These are phyloP conservation scores for Hanseniaspora occidentalis DNA, from an alignment of 805 yeast genomes.

Conservation along the genomic window DNA sequence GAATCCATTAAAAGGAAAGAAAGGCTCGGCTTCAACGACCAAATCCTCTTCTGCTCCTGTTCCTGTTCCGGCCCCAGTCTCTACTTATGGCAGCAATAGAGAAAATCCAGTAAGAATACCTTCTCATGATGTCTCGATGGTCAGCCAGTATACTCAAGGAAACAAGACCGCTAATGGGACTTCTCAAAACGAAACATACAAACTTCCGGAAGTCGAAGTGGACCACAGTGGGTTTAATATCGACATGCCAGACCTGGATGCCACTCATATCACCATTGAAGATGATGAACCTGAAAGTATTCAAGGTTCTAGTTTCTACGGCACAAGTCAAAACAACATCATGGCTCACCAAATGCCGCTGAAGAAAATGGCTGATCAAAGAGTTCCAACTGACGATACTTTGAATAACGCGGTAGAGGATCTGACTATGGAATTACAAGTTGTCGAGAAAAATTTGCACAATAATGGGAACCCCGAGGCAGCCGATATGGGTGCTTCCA, in stretches of 20 bases:
- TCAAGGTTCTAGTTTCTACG: not conserved
- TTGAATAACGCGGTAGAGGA: not conserved
- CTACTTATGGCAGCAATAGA: no score
- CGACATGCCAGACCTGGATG: constrained; percentile 7
- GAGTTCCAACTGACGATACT: not conserved
- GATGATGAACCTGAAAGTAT: not conserved
- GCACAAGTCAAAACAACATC: not conserved
- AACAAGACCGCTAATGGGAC: not conserved
- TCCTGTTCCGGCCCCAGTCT: no score
- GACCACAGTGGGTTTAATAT: constrained; percentile 4
- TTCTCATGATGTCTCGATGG: no score
- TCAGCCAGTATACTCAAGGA: no score
- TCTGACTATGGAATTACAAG: not conserved
- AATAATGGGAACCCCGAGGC: not conserved
- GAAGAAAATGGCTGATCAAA: no score
- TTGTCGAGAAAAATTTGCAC: not conserved
- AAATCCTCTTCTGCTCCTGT: no score
- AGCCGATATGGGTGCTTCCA: not conserved
- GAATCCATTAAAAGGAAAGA: no score
- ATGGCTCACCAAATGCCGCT: no score
- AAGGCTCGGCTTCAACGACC: no score
- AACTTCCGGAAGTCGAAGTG: constrained; percentile 4
- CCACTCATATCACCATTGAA: constrained; percentile 5
- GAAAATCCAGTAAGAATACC: no score
- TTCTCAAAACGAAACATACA: not conserved